Evolutionary conservation across 331 rosid species (phyloP).

Genomic region (Saraca asoca): DNA sequence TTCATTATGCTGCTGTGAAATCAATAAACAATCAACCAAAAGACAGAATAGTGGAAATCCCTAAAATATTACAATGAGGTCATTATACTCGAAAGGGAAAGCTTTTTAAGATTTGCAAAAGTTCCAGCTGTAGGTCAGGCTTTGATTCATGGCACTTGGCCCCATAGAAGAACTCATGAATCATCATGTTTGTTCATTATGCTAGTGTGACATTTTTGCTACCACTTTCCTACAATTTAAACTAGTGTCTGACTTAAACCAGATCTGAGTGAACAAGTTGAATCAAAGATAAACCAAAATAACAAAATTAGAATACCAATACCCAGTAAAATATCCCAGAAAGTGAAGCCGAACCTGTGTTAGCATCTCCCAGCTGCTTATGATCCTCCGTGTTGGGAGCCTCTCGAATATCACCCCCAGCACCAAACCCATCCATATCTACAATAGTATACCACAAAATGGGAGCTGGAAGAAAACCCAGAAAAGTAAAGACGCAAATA

Average conservation of each 20-base stretch:
- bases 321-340: slow-evolving; percentile 5
- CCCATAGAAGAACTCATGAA: slow-evolving; percentile 2
- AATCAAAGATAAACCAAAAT: slow-evolving; percentile 16
- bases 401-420: slow-evolving; percentile 61
- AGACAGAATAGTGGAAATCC: not conserved
- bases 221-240: not conserved
- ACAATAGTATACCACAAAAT: slow-evolving; percentile 34
- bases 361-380: slow-evolving; percentile 53
- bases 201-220: slow-evolving; percentile 7
- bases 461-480: slow-evolving; percentile 34
- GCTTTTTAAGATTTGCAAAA: not conserved
- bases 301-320: slow-evolving; percentile 1
- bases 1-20: too few relatives aligned
- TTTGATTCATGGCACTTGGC: slow-evolving; percentile 17
- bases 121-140: not conserved
- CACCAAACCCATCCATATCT: slow-evolving; percentile 80
- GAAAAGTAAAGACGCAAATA: slow-evolving; percentile 42
- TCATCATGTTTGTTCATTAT: not conserved
- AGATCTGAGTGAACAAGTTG: slow-evolving; percentile 41
- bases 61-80: not conserved
- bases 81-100: not conserved
- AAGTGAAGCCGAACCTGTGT: slow-evolving; percentile 63
- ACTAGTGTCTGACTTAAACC: slow-evolving; percentile 36
- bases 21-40: not conserved
- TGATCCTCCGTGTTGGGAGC: slow-evolving; percentile 61